Percentiles rank a stretch among this genome's conserved stretches.
Evolutionary conservation across 2,329 filamentous ascomycete species (phyloP).

Genomic region (Curvularia sp.): DNA sequence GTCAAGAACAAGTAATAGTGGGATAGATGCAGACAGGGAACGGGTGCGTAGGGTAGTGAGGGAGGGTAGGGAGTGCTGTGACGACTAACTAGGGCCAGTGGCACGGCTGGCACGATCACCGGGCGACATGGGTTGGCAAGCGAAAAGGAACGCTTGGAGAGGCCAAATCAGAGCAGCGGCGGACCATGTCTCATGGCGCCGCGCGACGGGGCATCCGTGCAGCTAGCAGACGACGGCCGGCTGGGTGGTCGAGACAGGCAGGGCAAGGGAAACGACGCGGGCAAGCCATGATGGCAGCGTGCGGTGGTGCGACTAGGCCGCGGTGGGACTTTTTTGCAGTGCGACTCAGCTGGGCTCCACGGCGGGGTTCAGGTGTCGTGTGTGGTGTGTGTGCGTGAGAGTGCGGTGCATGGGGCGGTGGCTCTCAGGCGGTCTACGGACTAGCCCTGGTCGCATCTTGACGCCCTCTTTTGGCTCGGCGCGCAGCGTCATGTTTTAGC

Average conservation of each 20-base stretch:
- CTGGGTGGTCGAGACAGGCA: conserved; percentile 28
- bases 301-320: conserved; percentile 34
- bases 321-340: conserved; percentile 31
- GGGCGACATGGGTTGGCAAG: conserved; percentile 36
- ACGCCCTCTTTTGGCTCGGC: conserved; percentile 22
- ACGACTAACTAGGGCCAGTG: conserved; percentile 43
- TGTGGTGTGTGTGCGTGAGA: conserved; percentile 32
- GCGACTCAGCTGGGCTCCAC: conserved; percentile 45
- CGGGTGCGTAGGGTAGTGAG: conserved; percentile 36
- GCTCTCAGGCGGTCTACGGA: conserved; percentile 46
- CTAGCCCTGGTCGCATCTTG: conserved; percentile 35
- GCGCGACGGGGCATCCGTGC: conserved; percentile 52
- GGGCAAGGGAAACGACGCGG: conserved; percentile 35
- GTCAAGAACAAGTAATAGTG: conserved; percentile 39
- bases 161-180: conserved; percentile 46
- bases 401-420: conserved; percentile 11
- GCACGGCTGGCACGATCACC: conserved; percentile 51
- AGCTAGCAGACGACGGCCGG: conserved; percentile 38
- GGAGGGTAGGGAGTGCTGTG: conserved; percentile 48
- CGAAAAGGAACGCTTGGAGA: conserved; percentile 45
- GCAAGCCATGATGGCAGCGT: conserved; percentile 39
- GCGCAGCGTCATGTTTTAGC: conserved; percentile 44
- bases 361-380: conserved; percentile 38
- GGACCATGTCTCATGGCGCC: conserved; percentile 52
- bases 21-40: conserved; percentile 45